Percentiles rank a stretch among this genome's conserved stretches.
Conservation (phyloP, 768 basidiomycete genomes). For the Trametes maxima region DNA sequence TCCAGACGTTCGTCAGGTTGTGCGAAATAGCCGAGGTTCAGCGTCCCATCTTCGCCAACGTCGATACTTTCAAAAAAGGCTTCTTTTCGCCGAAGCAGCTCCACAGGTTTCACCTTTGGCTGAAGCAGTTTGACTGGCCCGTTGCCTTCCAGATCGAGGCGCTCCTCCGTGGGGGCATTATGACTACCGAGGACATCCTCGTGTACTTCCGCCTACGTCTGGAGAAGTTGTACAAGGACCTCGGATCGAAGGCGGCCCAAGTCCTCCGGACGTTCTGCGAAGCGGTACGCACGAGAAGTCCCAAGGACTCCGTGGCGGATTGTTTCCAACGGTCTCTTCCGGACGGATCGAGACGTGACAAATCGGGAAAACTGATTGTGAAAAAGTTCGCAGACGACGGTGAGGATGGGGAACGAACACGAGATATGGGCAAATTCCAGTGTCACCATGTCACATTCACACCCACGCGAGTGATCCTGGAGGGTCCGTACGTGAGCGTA, state of each 20-base stretch:
- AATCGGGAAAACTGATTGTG: background rate
- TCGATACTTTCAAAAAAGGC: slow-evolving; percentile 50
- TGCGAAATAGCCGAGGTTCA: slow-evolving; percentile 52
- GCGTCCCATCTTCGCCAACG: slow-evolving; percentile 34
- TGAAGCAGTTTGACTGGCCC: slow-evolving; percentile 57
- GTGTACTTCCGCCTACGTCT: slow-evolving; percentile 47
- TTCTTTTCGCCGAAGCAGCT: slow-evolving; percentile 58
- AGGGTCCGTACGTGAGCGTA: slow-evolving; percentile 75
- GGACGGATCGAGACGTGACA: slow-evolving; percentile 4
- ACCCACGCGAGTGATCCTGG: slow-evolving; percentile 50
- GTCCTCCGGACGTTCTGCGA: slow-evolving; percentile 60
- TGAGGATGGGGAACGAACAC: background rate
- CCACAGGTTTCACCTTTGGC: slow-evolving; percentile 44
- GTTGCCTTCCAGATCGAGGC: slow-evolving; percentile 80
- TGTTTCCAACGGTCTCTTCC: slow-evolving; percentile 49
- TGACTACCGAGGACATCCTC: slow-evolving; percentile 61
- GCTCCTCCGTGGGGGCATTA: slow-evolving; percentile 59
- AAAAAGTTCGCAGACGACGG: background rate
- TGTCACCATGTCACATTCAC: slow-evolving; percentile 67
- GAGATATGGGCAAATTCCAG: slow-evolving; percentile 45
- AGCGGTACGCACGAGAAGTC: slow-evolving; percentile 45
- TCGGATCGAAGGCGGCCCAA: slow-evolving; percentile 42
- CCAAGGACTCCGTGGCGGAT: slow-evolving; percentile 42
- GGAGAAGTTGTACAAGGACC: slow-evolving; percentile 38
- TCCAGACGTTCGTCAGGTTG: slow-evolving; percentile 53